phyloP scores from a whole-genome alignment of 768 basidiomycete genomes.

The Suillus alpinus region DNA sequence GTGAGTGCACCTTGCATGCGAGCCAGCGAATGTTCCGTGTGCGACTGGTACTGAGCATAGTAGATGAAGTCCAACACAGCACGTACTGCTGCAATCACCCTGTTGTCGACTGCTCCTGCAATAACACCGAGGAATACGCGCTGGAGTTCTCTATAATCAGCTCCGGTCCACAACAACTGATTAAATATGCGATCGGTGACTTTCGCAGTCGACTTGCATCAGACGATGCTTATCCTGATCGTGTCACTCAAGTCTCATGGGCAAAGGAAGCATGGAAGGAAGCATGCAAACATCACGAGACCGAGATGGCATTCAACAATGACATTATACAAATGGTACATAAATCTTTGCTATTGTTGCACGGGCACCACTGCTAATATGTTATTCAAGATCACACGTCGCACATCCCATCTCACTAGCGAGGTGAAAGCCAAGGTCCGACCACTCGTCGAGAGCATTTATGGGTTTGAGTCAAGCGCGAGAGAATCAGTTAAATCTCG shows the following conservation, averaged over 20 bases:
- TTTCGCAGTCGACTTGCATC: not conserved
- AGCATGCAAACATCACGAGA: not conserved
- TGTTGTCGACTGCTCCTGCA: constrained; percentile 16
- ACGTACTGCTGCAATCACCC: constrained; percentile 21
- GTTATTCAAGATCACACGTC: not conserved
- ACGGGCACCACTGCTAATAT: no score
- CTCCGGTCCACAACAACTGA: constrained; percentile 23
- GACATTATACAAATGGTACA: not conserved
- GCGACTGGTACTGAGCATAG: constrained; percentile 8
- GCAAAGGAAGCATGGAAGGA: constrained; percentile 5
- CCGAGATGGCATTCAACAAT: not conserved
- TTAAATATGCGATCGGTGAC: not conserved
- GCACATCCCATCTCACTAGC: constrained; percentile 20
- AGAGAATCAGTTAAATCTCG: constrained; percentile 11
- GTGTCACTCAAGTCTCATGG: not conserved
- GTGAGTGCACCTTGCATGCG: not conserved
- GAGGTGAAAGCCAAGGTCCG: constrained; percentile 18
- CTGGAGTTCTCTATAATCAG: constrained; percentile 29
- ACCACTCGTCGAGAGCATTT: constrained; percentile 11
- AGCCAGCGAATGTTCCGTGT: constrained; percentile 4
- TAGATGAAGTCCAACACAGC: constrained; percentile 23
- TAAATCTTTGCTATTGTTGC: no score
- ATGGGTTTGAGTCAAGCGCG: constrained; percentile 13
- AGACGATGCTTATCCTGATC: not conserved
- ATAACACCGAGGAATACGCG: constrained; percentile 25